Evolutionary conservation across 1,284 basidiomycete genomes (phyloP).

Genomic region (Ceratobasidium sp.): DNA sequence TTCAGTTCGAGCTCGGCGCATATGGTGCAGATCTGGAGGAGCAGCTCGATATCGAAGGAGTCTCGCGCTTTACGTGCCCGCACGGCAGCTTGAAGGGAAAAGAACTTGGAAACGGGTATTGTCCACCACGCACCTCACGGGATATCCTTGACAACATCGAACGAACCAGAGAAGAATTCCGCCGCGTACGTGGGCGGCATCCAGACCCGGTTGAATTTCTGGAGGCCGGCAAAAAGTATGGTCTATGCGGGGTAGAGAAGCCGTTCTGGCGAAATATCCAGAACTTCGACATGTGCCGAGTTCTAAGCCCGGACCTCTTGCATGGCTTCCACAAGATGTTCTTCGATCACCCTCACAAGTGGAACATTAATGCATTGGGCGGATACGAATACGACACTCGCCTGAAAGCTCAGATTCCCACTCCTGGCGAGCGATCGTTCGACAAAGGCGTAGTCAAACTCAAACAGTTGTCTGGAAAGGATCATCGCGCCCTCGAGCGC

Average conservation of each 20-base stretch:
- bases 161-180: background rate
- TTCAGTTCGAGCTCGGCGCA: background rate
- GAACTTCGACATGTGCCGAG: background rate
- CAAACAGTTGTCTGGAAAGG: constrained; percentile 5
- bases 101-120: background rate
- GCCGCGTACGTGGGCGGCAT: background rate
- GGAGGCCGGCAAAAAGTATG: background rate
- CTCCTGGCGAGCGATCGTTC: constrained; percentile 7
- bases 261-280: constrained; percentile 19
- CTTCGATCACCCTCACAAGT: constrained; percentile 1
- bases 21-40: constrained; percentile 4
- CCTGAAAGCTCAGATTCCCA: background rate
- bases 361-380: background rate
- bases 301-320: constrained; percentile 13
- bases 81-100: background rate
- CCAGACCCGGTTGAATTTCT: background rate
- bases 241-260: background rate
- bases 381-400: background rate
- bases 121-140: background rate
- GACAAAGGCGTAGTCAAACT: background rate
- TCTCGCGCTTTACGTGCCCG: background rate
- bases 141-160: background rate
- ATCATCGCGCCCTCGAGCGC: background rate
- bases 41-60: background rate
- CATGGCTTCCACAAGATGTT: constrained; percentile 27